Base-by-base conservation (phyloP, 2,329 filamentous ascomycete species). In the Chaetomium globosum region DNA sequence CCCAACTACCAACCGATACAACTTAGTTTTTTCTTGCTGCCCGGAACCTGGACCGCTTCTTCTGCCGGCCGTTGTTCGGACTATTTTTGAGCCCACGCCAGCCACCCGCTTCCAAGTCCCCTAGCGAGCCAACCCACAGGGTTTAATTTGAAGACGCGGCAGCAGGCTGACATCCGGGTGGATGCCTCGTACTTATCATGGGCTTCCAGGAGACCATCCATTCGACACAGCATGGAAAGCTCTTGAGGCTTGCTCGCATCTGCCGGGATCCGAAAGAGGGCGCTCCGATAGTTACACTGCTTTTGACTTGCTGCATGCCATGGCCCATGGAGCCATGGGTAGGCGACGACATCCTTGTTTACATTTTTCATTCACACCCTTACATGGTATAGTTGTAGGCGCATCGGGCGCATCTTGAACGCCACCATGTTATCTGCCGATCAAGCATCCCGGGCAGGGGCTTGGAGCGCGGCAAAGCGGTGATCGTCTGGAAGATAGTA, bases 221-320 rank as follows among this genome's bases (percentile, higher is more conserved):
- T 60, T 9, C n/a, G n/a, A 30, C 63, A 58, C 57, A 52, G 43
- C 51, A 59, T 56, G 43, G 33, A 59, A 59, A 49, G 43, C 36
- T 39, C 19, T 46, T 9, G 46, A 54, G 5, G 21, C 55, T 33
- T 33, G 43, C 23, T 26, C 33, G 58, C 61, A 68, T 69, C 64
- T 71, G 67, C 68, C 69, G 69, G 60, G 67, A 71, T 65, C 68
- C 67, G 69, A 68, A 59, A 54, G 28, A 26, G 36, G 60, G 26
- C 48, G 36, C 26, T 59, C 43, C 12, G 61, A 66, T 33, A 53
- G 65, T 67, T 67, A 55, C 68, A 66, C 36, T 52, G 36, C 36
- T 39, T 19, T 5, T 19, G 16, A 19, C 13, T 43, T n/a, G 16
- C 39, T 43, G 39, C 39, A 43, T 43, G 39, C 39, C 39, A 43